Evolutionary conservation across 2,329 filamentous ascomycete genomes (phyloP).

Genomic region (Aspergillus tanneri): DNA sequence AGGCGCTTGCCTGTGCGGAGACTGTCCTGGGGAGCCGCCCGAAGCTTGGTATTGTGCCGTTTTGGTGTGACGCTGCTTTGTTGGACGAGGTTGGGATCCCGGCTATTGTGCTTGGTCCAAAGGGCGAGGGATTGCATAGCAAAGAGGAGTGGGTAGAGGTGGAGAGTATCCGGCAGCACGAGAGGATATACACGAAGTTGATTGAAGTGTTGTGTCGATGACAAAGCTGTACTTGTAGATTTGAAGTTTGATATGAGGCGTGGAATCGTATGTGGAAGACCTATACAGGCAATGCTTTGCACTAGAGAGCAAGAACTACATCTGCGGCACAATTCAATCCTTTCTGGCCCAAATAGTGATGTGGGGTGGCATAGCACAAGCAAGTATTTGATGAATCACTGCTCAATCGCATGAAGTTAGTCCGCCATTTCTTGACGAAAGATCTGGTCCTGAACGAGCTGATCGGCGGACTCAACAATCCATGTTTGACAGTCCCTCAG

Average conservation of each 20-base stretch:
- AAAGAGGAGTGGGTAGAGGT: constrained; percentile 54
- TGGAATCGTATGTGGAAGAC: neutral
- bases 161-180: constrained; percentile 42
- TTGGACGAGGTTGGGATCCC: constrained; percentile 48
- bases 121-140: constrained; percentile 51
- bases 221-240: neutral
- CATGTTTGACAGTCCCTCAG: constrained; percentile 40
- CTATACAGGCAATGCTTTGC: neutral
- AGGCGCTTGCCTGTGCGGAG: constrained; percentile 31
- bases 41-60: constrained; percentile 33
- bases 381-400: constrained; percentile 14
- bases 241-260: neutral
- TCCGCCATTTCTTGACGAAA: constrained; percentile 21
- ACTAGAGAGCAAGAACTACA: too few relatives aligned
- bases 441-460: constrained; percentile 31
- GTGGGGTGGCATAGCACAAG: neutral
- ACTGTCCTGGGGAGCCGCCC: constrained; percentile 28
- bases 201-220: constrained; percentile 23
- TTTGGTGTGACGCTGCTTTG: constrained; percentile 55
- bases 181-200: constrained; percentile 20
- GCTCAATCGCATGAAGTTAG: constrained; percentile 28
- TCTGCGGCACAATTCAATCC: too few relatives aligned
- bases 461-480: constrained; percentile 36
- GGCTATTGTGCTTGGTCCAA: constrained; percentile 49
- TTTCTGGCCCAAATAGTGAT: too few relatives aligned